These are phyloP conservation scores for Glycine tomentella DNA, from an alignment of 306 rosid species.

Conservation along the genomic window DNA sequence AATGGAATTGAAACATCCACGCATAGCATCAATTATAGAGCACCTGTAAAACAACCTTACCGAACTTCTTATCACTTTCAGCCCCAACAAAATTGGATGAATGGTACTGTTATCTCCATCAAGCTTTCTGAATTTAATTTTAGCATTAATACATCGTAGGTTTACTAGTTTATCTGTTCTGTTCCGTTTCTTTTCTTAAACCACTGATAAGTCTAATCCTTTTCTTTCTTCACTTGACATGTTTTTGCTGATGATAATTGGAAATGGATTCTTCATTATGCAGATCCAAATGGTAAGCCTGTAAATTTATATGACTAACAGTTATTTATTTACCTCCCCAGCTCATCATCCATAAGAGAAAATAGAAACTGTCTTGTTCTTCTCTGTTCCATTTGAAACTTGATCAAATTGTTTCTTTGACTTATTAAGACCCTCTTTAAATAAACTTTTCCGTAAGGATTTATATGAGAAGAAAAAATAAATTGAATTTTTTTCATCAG, in stretches of 20 bases:
- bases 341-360: not conserved
- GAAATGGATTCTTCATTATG: constrained; percentile 29
- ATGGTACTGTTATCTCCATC: constrained; percentile 23
- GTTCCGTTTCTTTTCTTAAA: not conserved
- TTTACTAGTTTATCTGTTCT: not conserved
- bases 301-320: not conserved
- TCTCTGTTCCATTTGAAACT: constrained; percentile 25
- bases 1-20: constrained; percentile 36
- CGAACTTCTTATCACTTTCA: constrained; percentile 56
- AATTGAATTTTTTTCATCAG: not conserved
- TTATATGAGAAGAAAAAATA: not conserved
- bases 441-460: not conserved
- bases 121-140: no score
- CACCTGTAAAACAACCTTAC: constrained; percentile 44
- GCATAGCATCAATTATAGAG: not conserved
- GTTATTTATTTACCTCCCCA: constrained; percentile 1
- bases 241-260: constrained; percentile 32
- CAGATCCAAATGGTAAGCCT: constrained; percentile 60
- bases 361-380: constrained; percentile 5
- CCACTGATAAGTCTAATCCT: not conserved
- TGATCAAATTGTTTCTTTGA: not conserved
- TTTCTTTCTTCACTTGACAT: constrained; percentile 41
- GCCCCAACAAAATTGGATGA: constrained; percentile 53
- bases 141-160: not conserved
- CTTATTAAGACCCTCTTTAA: not conserved